A percentile compares a stretch with the other conserved stretches of the same genome.
These are phyloP conservation scores for Suillus occidentalis DNA, from an alignment of 768 basidiomycete species.

Conservation along the genomic window DNA sequence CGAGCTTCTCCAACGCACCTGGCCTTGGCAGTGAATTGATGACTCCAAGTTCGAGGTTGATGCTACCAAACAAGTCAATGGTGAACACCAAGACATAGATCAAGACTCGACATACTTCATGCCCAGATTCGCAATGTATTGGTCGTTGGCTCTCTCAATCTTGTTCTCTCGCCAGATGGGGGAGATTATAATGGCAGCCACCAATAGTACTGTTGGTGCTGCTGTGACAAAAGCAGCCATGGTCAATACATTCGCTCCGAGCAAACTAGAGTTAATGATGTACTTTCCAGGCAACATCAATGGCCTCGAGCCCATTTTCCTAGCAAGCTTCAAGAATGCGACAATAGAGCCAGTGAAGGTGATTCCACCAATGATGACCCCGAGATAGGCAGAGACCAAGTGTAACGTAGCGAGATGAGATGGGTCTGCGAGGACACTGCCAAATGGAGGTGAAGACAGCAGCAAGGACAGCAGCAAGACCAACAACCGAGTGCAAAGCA, in stretches of 20 bases:
- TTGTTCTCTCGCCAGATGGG: too few species aligned
- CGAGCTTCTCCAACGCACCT: too few species aligned
- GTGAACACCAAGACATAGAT: too few species aligned
- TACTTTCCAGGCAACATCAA: conserved; percentile 76
- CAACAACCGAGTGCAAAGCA: conserved; percentile 85
- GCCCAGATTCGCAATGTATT: too few species aligned
- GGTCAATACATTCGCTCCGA: conserved; percentile 68
- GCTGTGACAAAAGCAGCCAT: too few species aligned
- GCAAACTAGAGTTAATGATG: conserved; percentile 66
- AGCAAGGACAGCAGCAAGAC: conserved; percentile 86
- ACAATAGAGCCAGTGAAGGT: conserved; percentile 91
- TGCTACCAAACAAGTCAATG: too few species aligned
- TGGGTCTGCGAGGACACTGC: conserved; percentile 71
- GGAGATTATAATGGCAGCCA: conserved; percentile 36
- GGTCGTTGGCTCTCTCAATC: too few species aligned
- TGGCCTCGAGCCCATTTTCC: conserved; percentile 75
- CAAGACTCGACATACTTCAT: too few species aligned
- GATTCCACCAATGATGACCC: conserved; percentile 83
- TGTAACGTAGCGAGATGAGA: conserved; percentile 72
- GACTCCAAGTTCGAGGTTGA: too few species aligned
- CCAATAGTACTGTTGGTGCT: too few species aligned
- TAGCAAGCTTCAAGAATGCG: conserved; percentile 86
- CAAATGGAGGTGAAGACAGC: conserved; percentile 84
- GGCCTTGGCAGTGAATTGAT: too few species aligned
- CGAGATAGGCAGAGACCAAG: conserved; percentile 81